Evolutionary conservation across 192 early-diverging fungal genomes (phyloP).

Genomic region (Umbelopsis vinacea): DNA sequence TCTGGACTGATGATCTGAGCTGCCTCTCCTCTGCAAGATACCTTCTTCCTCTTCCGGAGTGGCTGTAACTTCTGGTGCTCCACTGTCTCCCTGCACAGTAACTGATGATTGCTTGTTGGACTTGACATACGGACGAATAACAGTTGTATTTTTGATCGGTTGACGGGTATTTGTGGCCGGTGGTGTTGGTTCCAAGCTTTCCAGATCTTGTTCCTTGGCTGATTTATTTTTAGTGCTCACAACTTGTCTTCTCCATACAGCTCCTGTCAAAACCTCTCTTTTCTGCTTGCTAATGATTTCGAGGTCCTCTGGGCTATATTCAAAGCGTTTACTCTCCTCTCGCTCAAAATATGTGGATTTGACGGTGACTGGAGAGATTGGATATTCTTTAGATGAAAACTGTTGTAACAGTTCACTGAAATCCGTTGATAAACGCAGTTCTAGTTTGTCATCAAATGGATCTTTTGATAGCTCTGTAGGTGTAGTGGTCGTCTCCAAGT

Average conservation of each 20-base stretch:
- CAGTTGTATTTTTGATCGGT: background rate
- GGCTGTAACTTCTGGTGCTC: background rate
- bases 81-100: background rate
- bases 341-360: background rate
- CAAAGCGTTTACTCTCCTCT: background rate
- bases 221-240: background rate
- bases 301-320: background rate
- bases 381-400: constrained; percentile 10
- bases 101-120: background rate
- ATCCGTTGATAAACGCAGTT: background rate
- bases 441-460: background rate
- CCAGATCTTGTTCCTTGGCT: background rate
- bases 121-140: background rate
- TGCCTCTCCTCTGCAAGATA: background rate
- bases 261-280: background rate
- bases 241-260: constrained; percentile 4
- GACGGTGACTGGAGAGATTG: background rate
- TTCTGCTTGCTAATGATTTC: background rate
- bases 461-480: background rate
- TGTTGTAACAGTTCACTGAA: background rate
- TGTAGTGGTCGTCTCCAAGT: background rate
- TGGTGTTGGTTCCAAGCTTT: background rate
- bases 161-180: background rate
- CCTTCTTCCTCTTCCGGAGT: background rate
- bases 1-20: background rate